Evolutionary conservation across 75 land plant genomes (phyloP).

Genomic region (Isoetes taiwanensis): DNA sequence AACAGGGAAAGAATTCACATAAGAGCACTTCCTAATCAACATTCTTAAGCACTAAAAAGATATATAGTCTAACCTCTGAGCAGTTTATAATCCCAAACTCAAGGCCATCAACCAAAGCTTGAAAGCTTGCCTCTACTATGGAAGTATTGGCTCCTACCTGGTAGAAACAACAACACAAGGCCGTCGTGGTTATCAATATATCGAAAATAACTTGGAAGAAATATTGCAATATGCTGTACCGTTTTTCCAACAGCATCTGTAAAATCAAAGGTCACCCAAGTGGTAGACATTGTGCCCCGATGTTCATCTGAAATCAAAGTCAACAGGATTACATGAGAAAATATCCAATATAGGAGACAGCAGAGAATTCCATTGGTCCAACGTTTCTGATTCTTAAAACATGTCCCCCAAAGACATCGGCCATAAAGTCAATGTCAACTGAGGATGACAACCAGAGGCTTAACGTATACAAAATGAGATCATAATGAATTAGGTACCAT

Average conservation of each 20-base stretch:
- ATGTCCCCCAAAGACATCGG: too few species aligned
- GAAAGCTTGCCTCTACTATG: constrained; percentile 15
- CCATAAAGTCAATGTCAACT: too few species aligned
- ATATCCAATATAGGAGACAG: constrained; percentile 1
- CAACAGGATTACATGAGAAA: background rate
- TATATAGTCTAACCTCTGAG: constrained; percentile 13
- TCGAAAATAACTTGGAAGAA: background rate
- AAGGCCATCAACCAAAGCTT: constrained; percentile 14
- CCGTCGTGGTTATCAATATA: background rate
- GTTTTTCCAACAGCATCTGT: constrained; percentile 8
- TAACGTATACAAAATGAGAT: too few species aligned
- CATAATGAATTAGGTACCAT: too few species aligned
- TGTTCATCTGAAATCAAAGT: background rate
- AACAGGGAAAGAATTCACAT: too few species aligned
- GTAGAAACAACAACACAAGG: too few species aligned
- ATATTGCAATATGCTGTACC: background rate
- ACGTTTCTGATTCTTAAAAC: too few species aligned
- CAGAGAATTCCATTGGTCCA: too few species aligned
- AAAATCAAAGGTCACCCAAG: constrained; percentile 13
- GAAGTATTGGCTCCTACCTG: constrained; percentile 16
- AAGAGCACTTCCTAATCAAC: too few species aligned
- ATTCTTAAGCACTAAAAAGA: too few species aligned
- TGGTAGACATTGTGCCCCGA: constrained; percentile 12
- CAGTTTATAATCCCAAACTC: constrained; percentile 17
- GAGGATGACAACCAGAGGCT: too few species aligned